Evolutionary conservation across 2,329 filamentous ascomycete genomes (phyloP), one percentile per base, ranked within the genome.

Genomic region (Nothophoma quercina): DNA sequence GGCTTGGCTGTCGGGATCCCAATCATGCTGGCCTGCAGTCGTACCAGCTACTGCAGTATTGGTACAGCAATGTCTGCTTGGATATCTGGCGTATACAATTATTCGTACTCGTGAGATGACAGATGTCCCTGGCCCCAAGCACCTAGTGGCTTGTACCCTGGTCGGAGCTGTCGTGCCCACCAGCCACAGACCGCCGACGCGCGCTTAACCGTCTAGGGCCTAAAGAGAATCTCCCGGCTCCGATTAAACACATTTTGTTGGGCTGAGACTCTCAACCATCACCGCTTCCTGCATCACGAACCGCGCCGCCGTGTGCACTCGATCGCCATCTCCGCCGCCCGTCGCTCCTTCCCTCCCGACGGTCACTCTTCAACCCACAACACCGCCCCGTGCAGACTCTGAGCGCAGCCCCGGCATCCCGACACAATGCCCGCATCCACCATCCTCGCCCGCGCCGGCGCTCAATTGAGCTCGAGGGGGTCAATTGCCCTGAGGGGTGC

Each of bases 391-490:
- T 18, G 42, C 43, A 52, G 38, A 28, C 22, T 16, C 36, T 61
- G 60, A 60, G 60, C 56, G 60, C 59, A 56, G 47, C 59, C 45
- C 51, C 58, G 62, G 62, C 68, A 67, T 70, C 68, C 70, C 67
- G 66, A 67, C 75, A 79, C 75, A 72, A 85, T 85, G 83, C 81
- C 83, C 74, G 81, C 83, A 41, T 59, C 70, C 49, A 74, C 77
- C 43, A 65, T 80, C 60, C 69, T 81, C 55, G 67, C 76, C 55
- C 74, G 78, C 67, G 73, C 75, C 55, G 77, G 78, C 49, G 68
- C 69, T 66, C 75, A 78, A 73, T 71, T 78, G 61, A 73, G 68
- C 68, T 69, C 70, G 64, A 61, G 73, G 49, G 70, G 67, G 15
- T 65, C 72, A 61, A 70, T 73, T 65, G 68, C 76, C 60, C 71